phyloP scores from a whole-genome alignment of 2,329 filamentous ascomycete species.

The Beauveria rudraprayagi region DNA sequence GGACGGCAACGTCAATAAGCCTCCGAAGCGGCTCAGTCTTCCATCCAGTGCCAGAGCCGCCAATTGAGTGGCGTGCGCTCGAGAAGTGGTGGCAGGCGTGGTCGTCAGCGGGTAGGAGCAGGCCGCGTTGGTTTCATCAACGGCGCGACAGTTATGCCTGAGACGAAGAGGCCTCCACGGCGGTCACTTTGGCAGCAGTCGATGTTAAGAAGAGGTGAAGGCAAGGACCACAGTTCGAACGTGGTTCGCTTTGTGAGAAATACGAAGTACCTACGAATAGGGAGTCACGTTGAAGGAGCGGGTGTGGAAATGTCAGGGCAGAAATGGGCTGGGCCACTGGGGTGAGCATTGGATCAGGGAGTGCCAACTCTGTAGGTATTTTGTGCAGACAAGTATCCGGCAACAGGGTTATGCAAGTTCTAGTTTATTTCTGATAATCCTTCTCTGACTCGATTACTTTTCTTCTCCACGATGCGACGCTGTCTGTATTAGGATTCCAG shows the following conservation, averaged over 20 bases:
- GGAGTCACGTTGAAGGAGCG: background rate
- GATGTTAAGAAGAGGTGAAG: background rate
- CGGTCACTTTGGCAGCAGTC: background rate
- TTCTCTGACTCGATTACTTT: too few species aligned
- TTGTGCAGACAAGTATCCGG: background rate
- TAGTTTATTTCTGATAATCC: background rate
- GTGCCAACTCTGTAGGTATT: background rate
- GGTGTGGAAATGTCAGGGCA: background rate
- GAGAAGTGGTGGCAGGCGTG: background rate
- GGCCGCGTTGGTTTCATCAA: conserved; percentile 3
- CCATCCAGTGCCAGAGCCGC: conserved; percentile 8
- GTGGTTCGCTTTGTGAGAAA: background rate
- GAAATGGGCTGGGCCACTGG: background rate
- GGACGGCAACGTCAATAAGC: conserved; percentile 1
- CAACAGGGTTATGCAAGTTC: background rate
- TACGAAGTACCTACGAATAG: background rate
- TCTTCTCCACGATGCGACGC: background rate
- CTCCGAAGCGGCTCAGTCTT: conserved; percentile 3
- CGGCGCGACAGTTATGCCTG: conserved; percentile 3
- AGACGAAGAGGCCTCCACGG: conserved; percentile 4
- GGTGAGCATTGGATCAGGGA: background rate
- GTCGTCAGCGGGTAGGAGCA: conserved; percentile 5
- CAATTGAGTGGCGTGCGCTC: conserved; percentile 10
- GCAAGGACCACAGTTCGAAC: background rate
- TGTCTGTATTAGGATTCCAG: background rate